Conservation (phyloP, 2,329 filamentous ascomycete species). For the Fusarium begoniae region DNA sequence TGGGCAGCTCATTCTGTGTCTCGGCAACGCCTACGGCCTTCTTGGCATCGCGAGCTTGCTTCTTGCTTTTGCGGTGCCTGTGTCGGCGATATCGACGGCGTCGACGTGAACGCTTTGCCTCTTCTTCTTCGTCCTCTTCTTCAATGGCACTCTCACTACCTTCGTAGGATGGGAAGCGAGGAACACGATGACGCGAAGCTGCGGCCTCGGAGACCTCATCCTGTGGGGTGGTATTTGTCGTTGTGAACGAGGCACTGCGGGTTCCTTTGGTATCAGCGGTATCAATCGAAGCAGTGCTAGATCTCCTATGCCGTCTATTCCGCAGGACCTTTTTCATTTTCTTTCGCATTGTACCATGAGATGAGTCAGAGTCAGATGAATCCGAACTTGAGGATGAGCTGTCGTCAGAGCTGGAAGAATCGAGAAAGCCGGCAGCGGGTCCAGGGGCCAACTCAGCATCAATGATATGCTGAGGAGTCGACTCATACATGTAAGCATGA, state of each 20-base stretch:
- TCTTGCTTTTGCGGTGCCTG: slow-evolving; percentile 53
- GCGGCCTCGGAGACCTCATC: slow-evolving; percentile 55
- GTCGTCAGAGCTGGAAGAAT: slow-evolving; percentile 69
- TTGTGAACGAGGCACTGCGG: slow-evolving; percentile 55
- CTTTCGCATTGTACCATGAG: slow-evolving; percentile 72
- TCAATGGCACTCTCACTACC: slow-evolving; percentile 55
- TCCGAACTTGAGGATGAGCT: slow-evolving; percentile 72
- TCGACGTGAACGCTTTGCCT: slow-evolving; percentile 46
- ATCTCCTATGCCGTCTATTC: slow-evolving; percentile 77
- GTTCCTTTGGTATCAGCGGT: slow-evolving; percentile 50
- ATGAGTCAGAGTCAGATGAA: slow-evolving; percentile 69
- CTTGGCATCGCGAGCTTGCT: slow-evolving; percentile 51
- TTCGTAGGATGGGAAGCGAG: slow-evolving; percentile 50
- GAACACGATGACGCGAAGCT: slow-evolving; percentile 48
- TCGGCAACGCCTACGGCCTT: slow-evolving; percentile 37
- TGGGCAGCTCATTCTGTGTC: slow-evolving; percentile 47
- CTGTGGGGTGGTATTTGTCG: slow-evolving; percentile 45
- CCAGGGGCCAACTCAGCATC: slow-evolving; percentile 91
- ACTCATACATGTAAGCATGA: slow-evolving; percentile 90
- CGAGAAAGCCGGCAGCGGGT: slow-evolving; percentile 82
- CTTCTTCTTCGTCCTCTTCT: slow-evolving; percentile 59
- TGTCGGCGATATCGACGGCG: slow-evolving; percentile 49
- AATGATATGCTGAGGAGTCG: slow-evolving; percentile 90
- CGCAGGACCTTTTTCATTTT: slow-evolving; percentile 80
- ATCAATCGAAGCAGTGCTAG: slow-evolving; percentile 75